phyloP scores from a whole-genome alignment of 2,329 filamentous ascomycete species.

The Nemania diffusa region DNA sequence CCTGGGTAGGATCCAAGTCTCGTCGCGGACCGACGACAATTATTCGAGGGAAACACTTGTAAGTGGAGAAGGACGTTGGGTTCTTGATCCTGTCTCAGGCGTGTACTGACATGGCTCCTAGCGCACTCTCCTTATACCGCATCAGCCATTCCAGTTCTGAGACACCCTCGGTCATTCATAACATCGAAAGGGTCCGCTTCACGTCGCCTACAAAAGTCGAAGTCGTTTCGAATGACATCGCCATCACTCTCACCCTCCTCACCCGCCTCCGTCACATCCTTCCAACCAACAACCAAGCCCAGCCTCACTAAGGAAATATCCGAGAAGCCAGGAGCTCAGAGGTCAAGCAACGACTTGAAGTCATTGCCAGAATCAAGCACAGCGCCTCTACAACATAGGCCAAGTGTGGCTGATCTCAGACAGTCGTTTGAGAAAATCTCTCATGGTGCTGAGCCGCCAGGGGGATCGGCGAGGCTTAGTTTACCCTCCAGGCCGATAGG shows the following conservation, averaged over 20 bases:
- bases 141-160: constrained; percentile 28
- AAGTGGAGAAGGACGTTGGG: constrained; percentile 29
- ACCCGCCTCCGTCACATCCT: not conserved
- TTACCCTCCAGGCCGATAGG: constrained; percentile 14
- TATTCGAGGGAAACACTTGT: constrained; percentile 49
- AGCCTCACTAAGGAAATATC: not conserved
- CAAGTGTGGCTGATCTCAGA: constrained; percentile 51
- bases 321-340: not conserved
- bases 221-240: constrained; percentile 11
- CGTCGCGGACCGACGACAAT: constrained; percentile 47
- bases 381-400: constrained; percentile 32
- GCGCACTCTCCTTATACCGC: constrained; percentile 19
- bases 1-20: constrained; percentile 46
- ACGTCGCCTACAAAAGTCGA: constrained; percentile 14
- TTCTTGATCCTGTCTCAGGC: constrained; percentile 15
- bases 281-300: not conserved
- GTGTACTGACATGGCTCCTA: constrained; percentile 28
- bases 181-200: constrained; percentile 11
- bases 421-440: constrained; percentile 48
- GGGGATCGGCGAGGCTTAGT: constrained; percentile 9
- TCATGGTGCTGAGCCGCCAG: constrained; percentile 6
- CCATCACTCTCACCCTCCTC: constrained; percentile 1
- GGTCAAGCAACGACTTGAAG: constrained; percentile 1
- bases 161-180: constrained; percentile 24
- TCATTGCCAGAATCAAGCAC: constrained; percentile 2